Percentiles rank a stretch among this genome's conserved stretches.
These are phyloP conservation scores for Cercospora sesami DNA, from an alignment of 2,329 filamentous ascomycete species.

Conservation along the genomic window DNA sequence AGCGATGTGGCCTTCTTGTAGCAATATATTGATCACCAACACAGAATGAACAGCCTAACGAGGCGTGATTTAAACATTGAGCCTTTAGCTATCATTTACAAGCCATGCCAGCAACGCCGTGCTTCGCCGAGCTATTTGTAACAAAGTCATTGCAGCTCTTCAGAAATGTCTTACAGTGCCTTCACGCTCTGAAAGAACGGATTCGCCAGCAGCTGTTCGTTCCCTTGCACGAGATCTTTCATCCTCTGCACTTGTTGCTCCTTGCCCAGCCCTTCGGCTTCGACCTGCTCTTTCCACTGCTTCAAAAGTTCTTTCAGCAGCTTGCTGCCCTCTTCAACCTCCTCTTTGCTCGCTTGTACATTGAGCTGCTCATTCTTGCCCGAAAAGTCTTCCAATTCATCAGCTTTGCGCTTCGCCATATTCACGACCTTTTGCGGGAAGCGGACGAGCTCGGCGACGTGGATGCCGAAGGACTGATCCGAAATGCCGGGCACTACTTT, in stretches of 20 bases:
- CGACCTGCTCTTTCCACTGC: constrained; percentile 74
- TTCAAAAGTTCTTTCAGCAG: constrained; percentile 80
- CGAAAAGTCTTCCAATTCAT: constrained; percentile 95
- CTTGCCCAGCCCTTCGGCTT: constrained; percentile 59
- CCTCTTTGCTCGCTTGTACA: constrained; percentile 72
- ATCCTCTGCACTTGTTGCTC: constrained; percentile 77
- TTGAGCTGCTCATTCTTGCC: constrained; percentile 57
- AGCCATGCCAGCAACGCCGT: not conserved
- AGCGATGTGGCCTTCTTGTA: constrained; percentile 6
- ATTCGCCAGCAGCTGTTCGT: constrained; percentile 64
- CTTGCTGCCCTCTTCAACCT: constrained; percentile 84
- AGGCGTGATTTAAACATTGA: constrained; percentile 3
- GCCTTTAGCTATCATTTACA: not conserved
- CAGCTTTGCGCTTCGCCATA: constrained; percentile 98
- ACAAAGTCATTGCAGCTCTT: not conserved
- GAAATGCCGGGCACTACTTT: constrained; percentile 94
- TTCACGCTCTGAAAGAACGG: constrained; percentile 66
- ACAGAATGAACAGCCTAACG: constrained; percentile 14
- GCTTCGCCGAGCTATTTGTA: constrained; percentile 3
- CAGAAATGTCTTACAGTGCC: constrained; percentile 41
- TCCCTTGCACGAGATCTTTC: constrained; percentile 73
- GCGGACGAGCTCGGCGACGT: constrained; percentile 92
- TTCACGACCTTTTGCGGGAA: constrained; percentile 97
- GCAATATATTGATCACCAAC: constrained; percentile 6
- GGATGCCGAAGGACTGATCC: constrained; percentile 97